Evolutionary conservation across 495 filamentous ascomycete genomes (phyloP).

Genomic region (Talaromyces ruber): DNA sequence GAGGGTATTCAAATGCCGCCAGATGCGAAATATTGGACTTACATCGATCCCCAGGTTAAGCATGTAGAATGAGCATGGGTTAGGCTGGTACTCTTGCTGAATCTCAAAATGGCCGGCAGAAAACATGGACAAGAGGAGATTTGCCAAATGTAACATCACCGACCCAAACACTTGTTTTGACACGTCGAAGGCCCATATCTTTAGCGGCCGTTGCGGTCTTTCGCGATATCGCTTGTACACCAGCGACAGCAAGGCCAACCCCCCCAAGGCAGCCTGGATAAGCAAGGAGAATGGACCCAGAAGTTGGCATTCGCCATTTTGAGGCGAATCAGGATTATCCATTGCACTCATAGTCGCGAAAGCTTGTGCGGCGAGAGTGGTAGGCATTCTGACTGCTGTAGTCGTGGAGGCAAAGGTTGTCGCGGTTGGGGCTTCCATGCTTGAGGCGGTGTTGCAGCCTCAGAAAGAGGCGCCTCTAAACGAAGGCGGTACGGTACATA

Average conservation of each 20-base stretch:
- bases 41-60: slow-evolving; percentile 94
- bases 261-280: slow-evolving; percentile 81
- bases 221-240: slow-evolving; percentile 93
- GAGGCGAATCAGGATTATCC: slow-evolving; percentile 19
- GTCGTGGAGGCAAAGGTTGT: not conserved
- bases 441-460: not conserved
- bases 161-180: slow-evolving; percentile 97
- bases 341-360: not conserved
- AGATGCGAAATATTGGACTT: slow-evolving; percentile 33
- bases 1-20: no score
- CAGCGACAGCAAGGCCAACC: slow-evolving; percentile 70
- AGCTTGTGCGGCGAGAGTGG: slow-evolving; percentile 5
- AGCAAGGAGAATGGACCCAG: slow-evolving; percentile 82
- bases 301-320: slow-evolving; percentile 67
- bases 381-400: not conserved
- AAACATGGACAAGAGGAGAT: slow-evolving; percentile 92
- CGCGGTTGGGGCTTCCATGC: slow-evolving; percentile 1
- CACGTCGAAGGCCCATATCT: slow-evolving; percentile 94
- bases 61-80: slow-evolving; percentile 94
- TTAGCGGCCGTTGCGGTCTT: slow-evolving; percentile 79
- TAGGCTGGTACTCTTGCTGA: slow-evolving; percentile 60
- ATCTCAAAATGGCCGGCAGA: slow-evolving; percentile 66
- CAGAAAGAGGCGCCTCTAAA: not conserved
- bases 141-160: slow-evolving; percentile 79
- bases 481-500: not conserved